Conservation (phyloP, 331 rosid species). For the Prunus yedoensis region DNA sequence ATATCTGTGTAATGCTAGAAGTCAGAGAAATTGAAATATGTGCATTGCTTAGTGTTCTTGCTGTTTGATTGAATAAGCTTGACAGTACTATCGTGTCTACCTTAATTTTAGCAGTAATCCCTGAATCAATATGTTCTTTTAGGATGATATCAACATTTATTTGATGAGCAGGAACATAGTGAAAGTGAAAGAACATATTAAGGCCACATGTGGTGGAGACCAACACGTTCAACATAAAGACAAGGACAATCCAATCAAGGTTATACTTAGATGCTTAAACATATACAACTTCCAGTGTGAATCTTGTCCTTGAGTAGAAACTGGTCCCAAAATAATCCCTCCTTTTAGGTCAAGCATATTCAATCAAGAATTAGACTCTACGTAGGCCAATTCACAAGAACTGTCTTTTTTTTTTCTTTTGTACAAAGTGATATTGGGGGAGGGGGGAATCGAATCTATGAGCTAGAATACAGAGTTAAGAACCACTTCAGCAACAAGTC, state of each 20-base stretch:
- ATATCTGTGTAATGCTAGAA: background rate
- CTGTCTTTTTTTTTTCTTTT: fast-evolving
- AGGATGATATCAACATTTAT: background rate
- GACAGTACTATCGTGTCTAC: background rate
- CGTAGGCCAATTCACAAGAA: background rate
- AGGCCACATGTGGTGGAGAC: background rate
- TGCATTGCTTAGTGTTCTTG: background rate
- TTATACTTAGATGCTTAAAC: background rate
- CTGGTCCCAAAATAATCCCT: slow-evolving; percentile 6
- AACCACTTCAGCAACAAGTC: no score
- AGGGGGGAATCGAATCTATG: no score
- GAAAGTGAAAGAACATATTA: background rate
- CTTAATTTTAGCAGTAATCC: background rate
- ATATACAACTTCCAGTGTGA: background rate
- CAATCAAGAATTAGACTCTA: background rate
- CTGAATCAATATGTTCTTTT: background rate
- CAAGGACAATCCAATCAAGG: background rate
- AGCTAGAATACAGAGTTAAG: no score
- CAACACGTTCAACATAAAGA: background rate
- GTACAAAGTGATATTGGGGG: no score
- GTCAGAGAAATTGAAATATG: background rate
- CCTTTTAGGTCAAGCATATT: background rate
- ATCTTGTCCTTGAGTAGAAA: background rate
- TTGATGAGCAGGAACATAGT: background rate
- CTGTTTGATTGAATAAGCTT: background rate